Conservation (phyloP, 1,284 basidiomycete species). For the Amanita bisporigera region DNA sequence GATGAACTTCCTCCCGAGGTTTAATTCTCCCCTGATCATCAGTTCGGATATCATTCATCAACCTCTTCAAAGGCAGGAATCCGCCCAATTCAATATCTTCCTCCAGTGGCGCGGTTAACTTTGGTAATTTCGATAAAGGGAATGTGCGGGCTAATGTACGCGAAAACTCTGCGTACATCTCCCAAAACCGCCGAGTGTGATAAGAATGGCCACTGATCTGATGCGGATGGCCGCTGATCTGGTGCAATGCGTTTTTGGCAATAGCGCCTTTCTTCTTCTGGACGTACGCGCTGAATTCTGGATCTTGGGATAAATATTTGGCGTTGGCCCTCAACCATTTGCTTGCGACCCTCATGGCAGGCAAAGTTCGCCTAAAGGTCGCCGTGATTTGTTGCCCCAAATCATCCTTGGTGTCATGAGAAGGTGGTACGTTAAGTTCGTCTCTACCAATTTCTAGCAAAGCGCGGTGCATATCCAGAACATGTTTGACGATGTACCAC, state of each 20-base stretch:
- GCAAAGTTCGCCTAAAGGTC: slow-evolving; percentile 83
- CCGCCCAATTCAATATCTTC: slow-evolving; percentile 93
- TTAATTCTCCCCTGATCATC: slow-evolving; percentile 29
- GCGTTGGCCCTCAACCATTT: slow-evolving; percentile 90
- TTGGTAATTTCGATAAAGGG: slow-evolving; percentile 69
- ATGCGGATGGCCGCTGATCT: slow-evolving; percentile 39
- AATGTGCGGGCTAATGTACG: slow-evolving; percentile 71
- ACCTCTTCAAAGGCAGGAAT: slow-evolving; percentile 80
- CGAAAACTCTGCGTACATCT: slow-evolving; percentile 71
- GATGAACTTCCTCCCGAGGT: slow-evolving; percentile 71
- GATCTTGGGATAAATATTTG: slow-evolving; percentile 65
- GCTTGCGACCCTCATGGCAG: slow-evolving; percentile 84
- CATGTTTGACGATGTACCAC: slow-evolving; percentile 70
- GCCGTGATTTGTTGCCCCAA: slow-evolving; percentile 86
- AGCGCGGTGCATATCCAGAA: slow-evolving; percentile 72
- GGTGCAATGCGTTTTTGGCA: slow-evolving; percentile 28
- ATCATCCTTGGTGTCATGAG: slow-evolving; percentile 61
- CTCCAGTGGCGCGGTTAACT: slow-evolving; percentile 72
- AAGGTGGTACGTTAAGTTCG: slow-evolving; percentile 57
- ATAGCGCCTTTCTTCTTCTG: slow-evolving; percentile 29
- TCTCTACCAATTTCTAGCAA: slow-evolving; percentile 72
- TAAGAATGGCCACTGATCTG: slow-evolving; percentile 42
- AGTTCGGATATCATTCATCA: slow-evolving; percentile 42
- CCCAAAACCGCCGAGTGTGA: slow-evolving; percentile 71
- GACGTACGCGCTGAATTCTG: slow-evolving; percentile 44